Conservation (phyloP, 192 early-diverging fungal genomes). For the Mortierella alpina region DNA sequence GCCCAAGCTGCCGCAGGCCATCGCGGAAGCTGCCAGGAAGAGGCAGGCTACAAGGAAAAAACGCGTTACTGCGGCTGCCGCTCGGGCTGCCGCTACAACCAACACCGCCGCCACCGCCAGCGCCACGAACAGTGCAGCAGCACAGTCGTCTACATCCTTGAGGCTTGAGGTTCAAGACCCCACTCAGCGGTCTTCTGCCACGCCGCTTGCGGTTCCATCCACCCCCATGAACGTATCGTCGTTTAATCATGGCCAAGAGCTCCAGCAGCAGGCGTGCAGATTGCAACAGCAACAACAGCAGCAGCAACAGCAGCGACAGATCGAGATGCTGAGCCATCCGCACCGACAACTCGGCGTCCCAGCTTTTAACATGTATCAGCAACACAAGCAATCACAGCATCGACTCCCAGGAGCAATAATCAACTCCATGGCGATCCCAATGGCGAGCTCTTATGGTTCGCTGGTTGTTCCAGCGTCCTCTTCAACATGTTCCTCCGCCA, state of each 20-base stretch:
- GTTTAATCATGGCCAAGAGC: neutral
- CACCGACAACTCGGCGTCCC: no score
- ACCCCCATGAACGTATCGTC: neutral
- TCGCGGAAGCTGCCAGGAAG: slow-evolving; percentile 46
- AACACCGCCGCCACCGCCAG: neutral
- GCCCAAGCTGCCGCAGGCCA: slow-evolving; percentile 51
- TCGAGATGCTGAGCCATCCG: neutral
- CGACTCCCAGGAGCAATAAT: slow-evolving; percentile 1
- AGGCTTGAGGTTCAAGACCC: neutral
- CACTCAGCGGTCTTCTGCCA: neutral
- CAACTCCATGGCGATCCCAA: slow-evolving; percentile 27
- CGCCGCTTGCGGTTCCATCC: slow-evolving; percentile 25
- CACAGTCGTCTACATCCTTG: no score
- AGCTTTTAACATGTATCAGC: neutral
- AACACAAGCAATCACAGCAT: slow-evolving; percentile 15
- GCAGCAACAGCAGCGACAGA: slow-evolving; percentile 13
- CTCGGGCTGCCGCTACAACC: slow-evolving; percentile 10
- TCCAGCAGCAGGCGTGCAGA: slow-evolving; percentile 9
- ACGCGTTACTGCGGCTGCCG: slow-evolving; percentile 12
- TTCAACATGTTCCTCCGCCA: slow-evolving; percentile 21
- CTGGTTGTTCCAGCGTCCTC: slow-evolving; percentile 46
- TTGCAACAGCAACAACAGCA: slow-evolving; percentile 14
- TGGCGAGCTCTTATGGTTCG: slow-evolving; percentile 34
- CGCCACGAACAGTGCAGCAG: neutral
- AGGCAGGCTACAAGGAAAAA: slow-evolving; percentile 35